These are phyloP conservation scores for Apiotrichum laibachii DNA, from an alignment of 1,284 basidiomycete species.

Conservation along the genomic window DNA sequence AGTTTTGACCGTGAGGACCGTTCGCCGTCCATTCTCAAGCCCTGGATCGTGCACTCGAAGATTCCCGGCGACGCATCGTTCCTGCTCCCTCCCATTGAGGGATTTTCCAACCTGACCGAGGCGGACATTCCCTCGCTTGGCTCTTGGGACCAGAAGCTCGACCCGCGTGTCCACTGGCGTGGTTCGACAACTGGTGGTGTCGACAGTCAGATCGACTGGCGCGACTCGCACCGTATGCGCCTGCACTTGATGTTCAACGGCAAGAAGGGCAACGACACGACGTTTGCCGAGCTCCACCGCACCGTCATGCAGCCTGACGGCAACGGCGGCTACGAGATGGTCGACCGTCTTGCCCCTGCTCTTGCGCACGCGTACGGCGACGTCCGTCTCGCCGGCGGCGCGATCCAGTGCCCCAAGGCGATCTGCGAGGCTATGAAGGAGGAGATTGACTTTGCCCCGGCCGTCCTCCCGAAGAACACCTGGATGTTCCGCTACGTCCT, in stretches of 20 bases:
- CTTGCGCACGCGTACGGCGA: conserved; percentile 50
- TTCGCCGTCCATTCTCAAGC: conserved; percentile 46
- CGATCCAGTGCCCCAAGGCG: conserved; percentile 34
- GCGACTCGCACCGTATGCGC: conserved; percentile 50
- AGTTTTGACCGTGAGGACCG: conserved; percentile 46
- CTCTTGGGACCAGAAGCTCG: conserved; percentile 47
- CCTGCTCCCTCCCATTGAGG: conserved; percentile 47
- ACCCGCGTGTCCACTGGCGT: conserved; percentile 52
- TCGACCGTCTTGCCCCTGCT: conserved; percentile 31
- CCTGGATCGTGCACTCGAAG: conserved; percentile 49
- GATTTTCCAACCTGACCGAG: conserved; percentile 43
- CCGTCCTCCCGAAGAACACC: conserved; percentile 56
- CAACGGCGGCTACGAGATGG: conserved; percentile 35
- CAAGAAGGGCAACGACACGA: conserved; percentile 40
- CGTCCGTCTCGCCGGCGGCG: conserved; percentile 48
- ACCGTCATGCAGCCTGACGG: conserved; percentile 49
- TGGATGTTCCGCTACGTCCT: conserved; percentile 53
- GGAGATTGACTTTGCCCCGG: conserved; percentile 53
- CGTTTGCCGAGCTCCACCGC: conserved; percentile 29
- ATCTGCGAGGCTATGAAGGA: conserved; percentile 39
- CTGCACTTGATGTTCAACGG: conserved; percentile 51
- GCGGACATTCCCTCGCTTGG: conserved; percentile 32
- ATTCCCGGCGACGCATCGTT: conserved; percentile 48
- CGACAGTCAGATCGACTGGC: conserved; percentile 46
- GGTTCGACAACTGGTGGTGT: conserved; percentile 51